Evolutionary conservation across 371 early-diverging fungal species (phyloP), one percentile per base, ranked within the genome.

Genomic region (Lichtheimia hyalospora): DNA sequence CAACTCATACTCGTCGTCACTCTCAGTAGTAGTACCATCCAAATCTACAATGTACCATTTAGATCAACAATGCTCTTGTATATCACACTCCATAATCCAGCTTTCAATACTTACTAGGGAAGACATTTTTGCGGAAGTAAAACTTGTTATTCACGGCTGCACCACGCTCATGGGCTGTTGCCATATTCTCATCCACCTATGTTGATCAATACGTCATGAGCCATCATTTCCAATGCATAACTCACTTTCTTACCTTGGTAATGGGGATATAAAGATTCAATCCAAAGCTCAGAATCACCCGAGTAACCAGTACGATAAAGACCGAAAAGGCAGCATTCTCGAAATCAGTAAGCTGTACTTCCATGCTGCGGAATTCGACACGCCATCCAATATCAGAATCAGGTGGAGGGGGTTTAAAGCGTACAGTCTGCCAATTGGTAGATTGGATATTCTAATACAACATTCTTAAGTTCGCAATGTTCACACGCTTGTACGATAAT

Each of bases 371-470:
- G 76, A 99, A 96, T 76, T 99, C 99, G 34, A 99, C 96, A 50
- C 98, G 87, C 99, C 99, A 99, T 2, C 98, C 98, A 60, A 96
- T 94, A 6, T 88, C 83, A 40, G 88, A 85, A 52, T 87, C 84
- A 5, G 93, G 92, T 50, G 96, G 94, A 16, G 99, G 99, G 23
- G 96, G 96, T 79, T 99, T 99, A 84, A 99, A 98, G 13, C 99
- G 88, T 86, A 98, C 92, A 12, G 96, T 95, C 79, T 99, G 97
- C 99, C 99, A 99, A 75, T 99, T 99, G 53, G 99, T 99, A 21
- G 94, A 94, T 84, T 99, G 99, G 52, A 99, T 85, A 75, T 99
- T 99, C 84, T 94, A 61, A 46, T 46, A 2, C 6, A n/a, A 0
- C 46, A 13, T 46, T 8, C 18, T 46, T 46, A 16, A n/a, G 46